phyloP scores from a whole-genome alignment of 1,284 basidiomycete genomes.

The Leccinum angustisporum region DNA sequence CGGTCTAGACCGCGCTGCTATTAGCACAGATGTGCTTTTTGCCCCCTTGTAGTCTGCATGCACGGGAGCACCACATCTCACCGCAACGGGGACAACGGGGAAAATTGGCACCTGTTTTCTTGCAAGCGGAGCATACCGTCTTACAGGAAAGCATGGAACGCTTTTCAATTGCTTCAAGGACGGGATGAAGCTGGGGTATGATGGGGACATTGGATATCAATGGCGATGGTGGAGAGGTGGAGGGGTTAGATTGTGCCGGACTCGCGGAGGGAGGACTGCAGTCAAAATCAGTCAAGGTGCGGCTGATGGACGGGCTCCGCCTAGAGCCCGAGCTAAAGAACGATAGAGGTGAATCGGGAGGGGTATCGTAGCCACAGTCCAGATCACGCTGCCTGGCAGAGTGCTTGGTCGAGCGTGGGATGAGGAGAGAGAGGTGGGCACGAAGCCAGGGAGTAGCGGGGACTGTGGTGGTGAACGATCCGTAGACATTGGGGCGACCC shows the following conservation, averaged over 20 bases:
- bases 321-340: constrained; percentile 17
- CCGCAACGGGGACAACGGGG: constrained; percentile 65
- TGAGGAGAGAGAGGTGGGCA: constrained; percentile 19
- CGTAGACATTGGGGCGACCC: constrained; percentile 40
- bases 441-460: constrained; percentile 31
- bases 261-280: constrained; percentile 1
- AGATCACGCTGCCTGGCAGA: constrained; percentile 7
- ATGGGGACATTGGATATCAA: constrained; percentile 27
- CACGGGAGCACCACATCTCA: constrained; percentile 67
- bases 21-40: constrained; percentile 48
- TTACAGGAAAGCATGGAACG: constrained; percentile 51
- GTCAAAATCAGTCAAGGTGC: constrained; percentile 32
- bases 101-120: constrained; percentile 56
- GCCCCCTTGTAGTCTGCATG: constrained; percentile 55
- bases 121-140: constrained; percentile 55
- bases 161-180: constrained; percentile 54
- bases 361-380: constrained; percentile 28
- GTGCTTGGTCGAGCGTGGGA: constrained; percentile 14
- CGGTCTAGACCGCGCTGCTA: constrained; percentile 13
- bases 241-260: constrained; percentile 21
- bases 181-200: constrained; percentile 40
- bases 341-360: constrained; percentile 35
- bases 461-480: constrained; percentile 48
- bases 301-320: constrained; percentile 38
- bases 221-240: constrained; percentile 18